Evolutionary conservation across 2,329 filamentous ascomycete genomes (phyloP), one percentile per base, ranked within the genome.

Genomic region (Plenodomus lindquistii): DNA sequence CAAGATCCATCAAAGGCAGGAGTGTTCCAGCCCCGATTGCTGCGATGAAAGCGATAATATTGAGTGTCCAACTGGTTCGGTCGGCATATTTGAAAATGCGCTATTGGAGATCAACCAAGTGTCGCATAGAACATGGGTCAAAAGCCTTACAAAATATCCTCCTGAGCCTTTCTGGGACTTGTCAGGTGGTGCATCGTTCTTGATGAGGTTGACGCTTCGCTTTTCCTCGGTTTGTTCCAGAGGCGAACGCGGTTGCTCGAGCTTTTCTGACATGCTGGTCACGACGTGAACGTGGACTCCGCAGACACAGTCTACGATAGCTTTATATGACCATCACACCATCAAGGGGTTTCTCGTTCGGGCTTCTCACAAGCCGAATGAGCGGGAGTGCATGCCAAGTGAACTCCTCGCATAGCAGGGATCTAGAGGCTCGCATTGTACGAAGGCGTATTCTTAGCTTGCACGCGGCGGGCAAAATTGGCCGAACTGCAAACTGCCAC

Each of bases 1-100:
- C 66, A n/a, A 81, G 50, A 51, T 78, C 73, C 75, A 81, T 80
- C 20, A 81, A 54, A 0, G 79, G 77, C 2, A 80, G 67, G 7
- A 76, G 57, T 10, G 73, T 73, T 38, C 77, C 79, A 6, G 74
- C 71, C 7, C 65, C 75, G 35, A 78, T 71, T 10, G 76, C 73
- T 16, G 70, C 70, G 19, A 66, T 31, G n/a, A 69, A 61, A 2
- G 65, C 63, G 18, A 67, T 48, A 8, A 52, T 51, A 38, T 71
- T 70, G 21, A 72, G 56, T 4, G 51, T 41, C 69, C 70, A 71
- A 40, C 62, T 66, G 8, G 42, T 54, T 9, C 52, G 39, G 43
- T 71, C 67, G n/a, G 70, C 63, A 43, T 70, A 72, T n/a, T 39
- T 53, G 54, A 72, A 72, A 27, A 71, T 58, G 34, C 68, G 66